Base-by-base conservation (phyloP, 1,284 basidiomycete genomes). In the Psilocybe mexicana region DNA sequence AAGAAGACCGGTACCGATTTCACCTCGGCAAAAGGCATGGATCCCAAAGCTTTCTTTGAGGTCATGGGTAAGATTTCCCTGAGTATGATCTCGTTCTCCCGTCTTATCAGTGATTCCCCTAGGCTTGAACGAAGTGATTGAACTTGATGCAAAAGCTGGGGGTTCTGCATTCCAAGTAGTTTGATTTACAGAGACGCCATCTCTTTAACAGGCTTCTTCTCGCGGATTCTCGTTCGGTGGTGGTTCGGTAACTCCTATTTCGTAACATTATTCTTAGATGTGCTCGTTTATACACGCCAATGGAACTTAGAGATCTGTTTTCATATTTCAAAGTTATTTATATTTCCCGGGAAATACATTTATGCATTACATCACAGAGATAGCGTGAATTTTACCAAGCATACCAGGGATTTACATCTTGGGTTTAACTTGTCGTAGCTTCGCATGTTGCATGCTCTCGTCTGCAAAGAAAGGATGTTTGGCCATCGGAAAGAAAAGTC, bases 1-100 rank as follows among this genome's bases (percentile, higher is more conserved):
- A 88, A 84, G 74, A 87, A 88, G 75, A 89, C 87, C 0, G 87
- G 87, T 23, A 89, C 87, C 10, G 87, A 90, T 69, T 86, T 84
- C 65, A 66, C 73, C n/a, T 83, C 84, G 25, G 82, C 87, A 0
- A 78, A 83, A 71, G 88, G 88, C 12, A 90, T 90, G 87, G 87
- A 88, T 65, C 87, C 87, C 26, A 86, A 85, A 68, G 77, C 80
- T 60, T 90, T 90, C 78, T 90, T 90, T 70, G 81, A 86, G 67
- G 84, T 88, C 49, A 53, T 53, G 42, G 52, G 52, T 53, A 43
- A 52, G 40, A 28, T 36, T 10, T 24, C 23, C 3, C 18, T 28
- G 6, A 25, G 4, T 23, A 24, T 8, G 30, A 26, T 23, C 25
- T 43, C 14, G 38, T 43, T 25, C 14, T 36, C 26, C 25, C 3